A percentile compares a stretch with the other conserved stretches of the same genome.
These are phyloP conservation scores for Schwanniomyces occidentalis DNA, from an alignment of 805 yeast species.

Conservation along the genomic window DNA sequence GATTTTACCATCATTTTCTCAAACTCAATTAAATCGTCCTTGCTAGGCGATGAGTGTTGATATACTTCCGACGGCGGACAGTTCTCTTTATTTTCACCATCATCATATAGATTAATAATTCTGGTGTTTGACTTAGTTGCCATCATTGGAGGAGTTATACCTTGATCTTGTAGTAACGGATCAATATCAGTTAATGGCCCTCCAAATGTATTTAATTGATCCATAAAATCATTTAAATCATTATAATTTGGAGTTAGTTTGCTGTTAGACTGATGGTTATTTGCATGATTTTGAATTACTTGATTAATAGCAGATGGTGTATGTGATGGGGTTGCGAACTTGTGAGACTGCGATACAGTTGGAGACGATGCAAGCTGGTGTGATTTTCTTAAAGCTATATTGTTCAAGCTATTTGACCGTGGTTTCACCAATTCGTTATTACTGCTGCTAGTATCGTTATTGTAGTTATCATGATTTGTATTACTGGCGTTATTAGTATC, in stretches of 20 bases:
- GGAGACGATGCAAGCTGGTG: constrained; percentile 31
- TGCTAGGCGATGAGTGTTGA: constrained; percentile 5
- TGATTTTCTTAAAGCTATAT: constrained; percentile 12
- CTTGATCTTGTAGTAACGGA: constrained; percentile 38
- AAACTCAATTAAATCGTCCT: constrained; percentile 18
- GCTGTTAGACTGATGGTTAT: neutral
- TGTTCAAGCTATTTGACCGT: constrained; percentile 12
- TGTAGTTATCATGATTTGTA: constrained; percentile 10
- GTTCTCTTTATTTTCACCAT: constrained; percentile 30
- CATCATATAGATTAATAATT: constrained; percentile 50
- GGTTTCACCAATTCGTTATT: constrained; percentile 5
- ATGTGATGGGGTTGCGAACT: constrained; percentile 41
- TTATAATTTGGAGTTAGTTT: constrained; percentile 26
- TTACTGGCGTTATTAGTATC: constrained; percentile 4
- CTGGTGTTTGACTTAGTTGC: constrained; percentile 59
- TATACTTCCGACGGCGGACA: constrained; percentile 23
- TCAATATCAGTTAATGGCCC: constrained; percentile 51
- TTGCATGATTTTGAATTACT: constrained; percentile 28
- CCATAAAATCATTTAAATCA: constrained; percentile 42
- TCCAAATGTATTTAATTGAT: constrained; percentile 39
- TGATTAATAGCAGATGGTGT: constrained; percentile 40
- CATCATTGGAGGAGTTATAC: constrained; percentile 46
- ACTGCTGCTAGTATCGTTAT: constrained; percentile 4
- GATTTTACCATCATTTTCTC: constrained; percentile 27
- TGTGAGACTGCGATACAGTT: constrained; percentile 20